phyloP scores from a whole-genome alignment of 768 basidiomycete species.

The Amanita rimosa region DNA sequence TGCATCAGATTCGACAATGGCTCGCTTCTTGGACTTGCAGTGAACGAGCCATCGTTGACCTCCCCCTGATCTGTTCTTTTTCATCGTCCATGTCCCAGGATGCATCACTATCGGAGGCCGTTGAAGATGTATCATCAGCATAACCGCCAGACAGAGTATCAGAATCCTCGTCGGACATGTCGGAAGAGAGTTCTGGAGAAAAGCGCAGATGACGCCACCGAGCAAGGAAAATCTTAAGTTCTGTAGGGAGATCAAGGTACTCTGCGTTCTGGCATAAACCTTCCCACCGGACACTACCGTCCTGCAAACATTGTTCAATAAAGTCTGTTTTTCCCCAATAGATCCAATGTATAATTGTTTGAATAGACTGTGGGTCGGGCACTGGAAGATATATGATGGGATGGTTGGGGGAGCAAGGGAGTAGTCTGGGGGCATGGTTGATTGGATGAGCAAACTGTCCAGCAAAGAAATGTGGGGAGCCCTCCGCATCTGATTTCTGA shows the following conservation, averaged over 20 bases:
- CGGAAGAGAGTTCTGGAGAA: slow-evolving; percentile 12
- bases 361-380: slow-evolving; percentile 63
- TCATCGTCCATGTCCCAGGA: slow-evolving; percentile 21
- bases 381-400: slow-evolving; percentile 66
- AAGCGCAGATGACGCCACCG: slow-evolving; percentile 66
- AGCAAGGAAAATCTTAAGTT: slow-evolving; percentile 69
- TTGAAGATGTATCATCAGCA: slow-evolving; percentile 23
- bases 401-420: slow-evolving; percentile 55
- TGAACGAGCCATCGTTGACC: slow-evolving; percentile 27
- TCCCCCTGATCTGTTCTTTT: slow-evolving; percentile 27
- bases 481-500: slow-evolving; percentile 15
- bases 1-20: not conserved
- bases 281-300: slow-evolving; percentile 67
- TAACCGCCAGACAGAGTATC: slow-evolving; percentile 20
- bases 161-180: slow-evolving; percentile 3
- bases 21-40: slow-evolving; percentile 10
- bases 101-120: slow-evolving; percentile 28
- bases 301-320: slow-evolving; percentile 58
- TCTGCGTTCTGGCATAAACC: slow-evolving; percentile 84
- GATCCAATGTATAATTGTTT: slow-evolving; percentile 68
- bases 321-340: slow-evolving; percentile 62
- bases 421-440: slow-evolving; percentile 52
- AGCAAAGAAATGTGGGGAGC: slow-evolving; percentile 13
- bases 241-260: slow-evolving; percentile 66
- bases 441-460: slow-evolving; percentile 29